phyloP scores from a whole-genome alignment of 495 filamentous ascomycete genomes.

The Hyaloscypha hepaticicola region DNA sequence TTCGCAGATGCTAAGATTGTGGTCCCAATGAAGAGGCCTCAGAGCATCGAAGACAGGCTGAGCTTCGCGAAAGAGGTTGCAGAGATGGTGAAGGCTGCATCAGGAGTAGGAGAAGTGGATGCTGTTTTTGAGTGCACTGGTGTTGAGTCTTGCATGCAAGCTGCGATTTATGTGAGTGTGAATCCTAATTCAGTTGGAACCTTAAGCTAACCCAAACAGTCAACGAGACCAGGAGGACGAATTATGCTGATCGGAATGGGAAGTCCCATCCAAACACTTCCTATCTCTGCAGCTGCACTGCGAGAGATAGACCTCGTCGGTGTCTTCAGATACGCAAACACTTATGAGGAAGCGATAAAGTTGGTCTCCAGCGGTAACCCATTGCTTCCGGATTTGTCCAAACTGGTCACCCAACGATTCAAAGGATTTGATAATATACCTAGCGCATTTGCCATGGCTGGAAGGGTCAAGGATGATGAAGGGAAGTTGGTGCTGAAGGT shows the following conservation, averaged over 20 bases:
- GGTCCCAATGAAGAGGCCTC: slow-evolving; percentile 57
- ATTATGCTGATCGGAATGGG: slow-evolving; percentile 96
- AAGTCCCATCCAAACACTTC: slow-evolving; percentile 80
- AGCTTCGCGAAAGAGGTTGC: slow-evolving; percentile 61
- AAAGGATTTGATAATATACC: slow-evolving; percentile 45
- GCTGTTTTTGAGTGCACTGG: slow-evolving; percentile 94
- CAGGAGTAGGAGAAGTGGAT: slow-evolving; percentile 58
- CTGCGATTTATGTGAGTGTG: slow-evolving; percentile 72
- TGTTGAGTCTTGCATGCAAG: slow-evolving; percentile 80
- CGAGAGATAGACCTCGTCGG: slow-evolving; percentile 93
- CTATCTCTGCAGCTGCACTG: slow-evolving; percentile 79
- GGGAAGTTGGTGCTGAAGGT: slow-evolving; percentile 55
- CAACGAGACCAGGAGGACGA: slow-evolving; percentile 73
- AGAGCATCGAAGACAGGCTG: slow-evolving; percentile 57
- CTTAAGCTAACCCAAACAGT: slow-evolving; percentile 32
- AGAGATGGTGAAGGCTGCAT: slow-evolving; percentile 44
- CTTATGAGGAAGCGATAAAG: slow-evolving; percentile 75
- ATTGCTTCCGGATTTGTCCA: slow-evolving; percentile 54
- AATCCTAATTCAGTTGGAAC: neutral
- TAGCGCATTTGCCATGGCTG: slow-evolving; percentile 51
- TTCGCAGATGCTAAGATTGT: slow-evolving; percentile 64
- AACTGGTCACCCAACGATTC: slow-evolving; percentile 72
- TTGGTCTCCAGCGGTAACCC: slow-evolving; percentile 59
- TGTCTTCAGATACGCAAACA: slow-evolving; percentile 86
- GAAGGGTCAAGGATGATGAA: slow-evolving; percentile 49